Evolutionary conservation across 1,139 yeast genomes (phyloP).

Genomic region (Citeromyces siamensis): DNA sequence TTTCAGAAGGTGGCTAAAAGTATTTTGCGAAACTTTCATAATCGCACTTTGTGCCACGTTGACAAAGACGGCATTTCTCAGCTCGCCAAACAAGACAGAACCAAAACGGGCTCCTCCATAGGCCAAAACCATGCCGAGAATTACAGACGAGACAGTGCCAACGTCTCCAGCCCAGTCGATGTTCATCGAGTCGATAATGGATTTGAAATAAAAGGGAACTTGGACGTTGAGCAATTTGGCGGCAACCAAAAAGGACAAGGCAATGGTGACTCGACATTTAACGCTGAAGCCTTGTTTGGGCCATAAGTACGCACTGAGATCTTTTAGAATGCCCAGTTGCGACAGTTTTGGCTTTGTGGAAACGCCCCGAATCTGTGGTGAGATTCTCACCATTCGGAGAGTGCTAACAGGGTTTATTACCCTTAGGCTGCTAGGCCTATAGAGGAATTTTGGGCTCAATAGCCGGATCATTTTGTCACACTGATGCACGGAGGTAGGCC

Average conservation of each 20-base stretch:
- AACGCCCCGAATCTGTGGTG: too few relatives aligned
- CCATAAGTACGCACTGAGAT: constrained; percentile 75
- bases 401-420: too few relatives aligned
- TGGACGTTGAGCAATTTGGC: constrained; percentile 86
- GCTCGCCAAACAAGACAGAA: constrained; percentile 86
- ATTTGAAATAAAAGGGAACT: constrained; percentile 90
- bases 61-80: constrained; percentile 91
- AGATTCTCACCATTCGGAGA: too few relatives aligned
- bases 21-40: constrained; percentile 77
- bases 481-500: not conserved
- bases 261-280: constrained; percentile 63
- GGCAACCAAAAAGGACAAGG: constrained; percentile 58
- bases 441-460: not conserved
- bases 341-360: constrained; percentile 17
- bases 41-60: constrained; percentile 94
- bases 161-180: constrained; percentile 66
- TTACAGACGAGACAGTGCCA: constrained; percentile 46
- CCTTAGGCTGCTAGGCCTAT: not conserved
- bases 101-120: constrained; percentile 95
- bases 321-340: constrained; percentile 47
- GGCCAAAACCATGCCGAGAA: constrained; percentile 69
- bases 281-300: constrained; percentile 68
- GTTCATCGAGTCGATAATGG: constrained; percentile 86
- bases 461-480: not conserved
- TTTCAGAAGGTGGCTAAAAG: constrained; percentile 71